Percentiles rank a stretch among this genome's conserved stretches.
Conservation (phyloP, 805 yeast genomes). For the Kodamaea leandrae region DNA sequence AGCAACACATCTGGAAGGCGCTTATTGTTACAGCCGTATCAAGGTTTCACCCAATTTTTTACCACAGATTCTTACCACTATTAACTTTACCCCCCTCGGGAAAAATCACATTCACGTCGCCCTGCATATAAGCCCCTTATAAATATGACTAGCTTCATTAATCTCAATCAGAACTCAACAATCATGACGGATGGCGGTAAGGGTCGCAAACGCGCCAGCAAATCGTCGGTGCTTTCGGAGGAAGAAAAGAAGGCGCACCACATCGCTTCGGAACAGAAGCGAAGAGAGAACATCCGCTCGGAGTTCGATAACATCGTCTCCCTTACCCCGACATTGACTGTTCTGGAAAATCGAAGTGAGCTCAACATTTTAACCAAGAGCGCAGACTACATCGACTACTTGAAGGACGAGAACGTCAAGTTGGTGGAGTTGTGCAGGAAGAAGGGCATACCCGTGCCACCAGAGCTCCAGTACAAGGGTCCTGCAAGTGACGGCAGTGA, state of each 20-base stretch:
- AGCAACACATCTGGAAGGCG: too few relatives aligned
- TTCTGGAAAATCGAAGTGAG: slow-evolving; percentile 78
- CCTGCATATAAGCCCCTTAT: slow-evolving; percentile 3
- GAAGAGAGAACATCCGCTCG: slow-evolving; percentile 80
- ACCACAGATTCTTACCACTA: too few relatives aligned
- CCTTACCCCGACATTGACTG: slow-evolving; percentile 68
- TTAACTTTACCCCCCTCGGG: too few relatives aligned
- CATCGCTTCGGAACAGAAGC: slow-evolving; percentile 80
- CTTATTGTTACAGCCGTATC: too few relatives aligned
- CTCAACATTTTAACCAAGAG: slow-evolving; percentile 67
- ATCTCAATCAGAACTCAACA: slow-evolving; percentile 9
- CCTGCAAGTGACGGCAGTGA: slow-evolving; percentile 21
- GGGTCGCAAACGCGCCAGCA: slow-evolving; percentile 19
- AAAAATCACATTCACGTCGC: slow-evolving; percentile 7
- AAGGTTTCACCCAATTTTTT: too few relatives aligned
- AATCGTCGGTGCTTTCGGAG: slow-evolving; percentile 31
- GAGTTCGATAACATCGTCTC: slow-evolving; percentile 76
- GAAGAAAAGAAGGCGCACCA: slow-evolving; percentile 57
- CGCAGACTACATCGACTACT: slow-evolving; percentile 50
- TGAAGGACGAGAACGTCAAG: slow-evolving; percentile 48
- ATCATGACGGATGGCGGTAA: slow-evolving; percentile 9
- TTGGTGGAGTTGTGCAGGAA: slow-evolving; percentile 42
- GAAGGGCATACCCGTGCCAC: slow-evolving; percentile 43
- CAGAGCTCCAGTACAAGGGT: slow-evolving; percentile 30
- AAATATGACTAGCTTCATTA: slow-evolving; percentile 9